These are phyloP conservation scores for Metarhizium anisopliae DNA, from an alignment of 2,329 filamentous ascomycete genomes.

Conservation along the genomic window DNA sequence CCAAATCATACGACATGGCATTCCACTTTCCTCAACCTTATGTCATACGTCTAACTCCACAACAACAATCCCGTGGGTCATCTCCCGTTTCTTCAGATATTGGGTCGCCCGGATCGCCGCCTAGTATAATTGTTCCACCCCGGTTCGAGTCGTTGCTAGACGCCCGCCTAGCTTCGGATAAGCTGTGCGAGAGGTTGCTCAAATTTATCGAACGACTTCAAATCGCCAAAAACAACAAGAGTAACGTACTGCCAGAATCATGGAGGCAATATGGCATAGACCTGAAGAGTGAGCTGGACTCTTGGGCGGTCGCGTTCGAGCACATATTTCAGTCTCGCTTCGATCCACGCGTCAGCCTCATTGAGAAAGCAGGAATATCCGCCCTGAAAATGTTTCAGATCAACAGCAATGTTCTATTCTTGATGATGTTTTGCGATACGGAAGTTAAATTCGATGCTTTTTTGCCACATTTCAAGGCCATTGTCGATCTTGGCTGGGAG, in stretches of 20 bases:
- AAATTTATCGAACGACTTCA: slow-evolving; percentile 48
- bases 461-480: slow-evolving; percentile 39
- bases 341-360: slow-evolving; percentile 37
- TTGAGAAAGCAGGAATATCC: slow-evolving; percentile 51
- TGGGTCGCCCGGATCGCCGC: slow-evolving; percentile 9
- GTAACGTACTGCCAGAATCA: slow-evolving; percentile 40
- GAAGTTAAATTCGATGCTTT: slow-evolving; percentile 52
- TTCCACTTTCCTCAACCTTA: slow-evolving; percentile 57
- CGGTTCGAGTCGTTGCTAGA: slow-evolving; percentile 42
- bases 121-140: slow-evolving; percentile 14
- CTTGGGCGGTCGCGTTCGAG: slow-evolving; percentile 49
- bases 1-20: slow-evolving; percentile 60
- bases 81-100: slow-evolving; percentile 21
- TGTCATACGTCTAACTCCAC: slow-evolving; percentile 39
- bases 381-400: slow-evolving; percentile 55
- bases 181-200: slow-evolving; percentile 45
- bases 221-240: slow-evolving; percentile 38
- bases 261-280: slow-evolving; percentile 37
- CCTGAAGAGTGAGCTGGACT: slow-evolving; percentile 41
- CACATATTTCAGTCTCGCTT: slow-evolving; percentile 41
- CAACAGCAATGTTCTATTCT: slow-evolving; percentile 47
- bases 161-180: slow-evolving; percentile 48
- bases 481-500: slow-evolving; percentile 49
- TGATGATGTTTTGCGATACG: slow-evolving; percentile 50
- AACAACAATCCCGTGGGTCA: slow-evolving; percentile 22